Evolutionary conservation across 345 rosid genomes (phyloP).

Genomic region (Lepidium didymum): DNA sequence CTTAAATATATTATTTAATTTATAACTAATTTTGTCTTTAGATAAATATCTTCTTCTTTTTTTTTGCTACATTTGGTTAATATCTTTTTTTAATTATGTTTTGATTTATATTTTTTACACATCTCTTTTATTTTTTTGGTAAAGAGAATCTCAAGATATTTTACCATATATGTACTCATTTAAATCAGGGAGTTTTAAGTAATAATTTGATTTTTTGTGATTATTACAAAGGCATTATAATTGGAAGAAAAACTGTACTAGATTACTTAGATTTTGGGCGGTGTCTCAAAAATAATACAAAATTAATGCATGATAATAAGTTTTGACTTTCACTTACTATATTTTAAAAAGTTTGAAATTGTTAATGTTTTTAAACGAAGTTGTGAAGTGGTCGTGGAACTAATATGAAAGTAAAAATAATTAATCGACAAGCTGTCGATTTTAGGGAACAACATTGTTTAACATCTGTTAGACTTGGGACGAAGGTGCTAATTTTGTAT

Average conservation of each 20-base stretch:
- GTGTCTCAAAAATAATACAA: not conserved
- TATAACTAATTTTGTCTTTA: not conserved
- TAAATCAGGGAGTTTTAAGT: not conserved
- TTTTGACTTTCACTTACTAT: conserved; percentile 12
- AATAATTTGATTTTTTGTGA: not conserved
- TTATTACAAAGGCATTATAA: not conserved
- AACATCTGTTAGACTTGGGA: no score
- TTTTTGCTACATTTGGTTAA: not conserved
- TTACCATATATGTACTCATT: not conserved
- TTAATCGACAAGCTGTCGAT: not conserved
- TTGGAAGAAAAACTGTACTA: not conserved
- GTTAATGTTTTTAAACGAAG: not conserved
- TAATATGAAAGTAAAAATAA: no score
- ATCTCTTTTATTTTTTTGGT: not conserved
- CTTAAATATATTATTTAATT: not conserved
- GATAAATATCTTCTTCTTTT: not conserved
- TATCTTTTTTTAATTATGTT: not conserved
- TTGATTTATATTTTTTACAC: not conserved
- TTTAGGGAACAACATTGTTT: not conserved
- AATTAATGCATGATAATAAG: not conserved
- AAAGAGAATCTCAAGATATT: not conserved
- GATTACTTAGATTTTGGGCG: no score
- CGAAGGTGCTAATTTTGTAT: no score
- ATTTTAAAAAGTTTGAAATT: not conserved
- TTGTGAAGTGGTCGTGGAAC: conserved; percentile 4